Percentiles rank a stretch among this genome's conserved stretches.
phyloP scores from a whole-genome alignment of 2,329 filamentous ascomycete genomes.

The Fusarium neocosmosporiellum region DNA sequence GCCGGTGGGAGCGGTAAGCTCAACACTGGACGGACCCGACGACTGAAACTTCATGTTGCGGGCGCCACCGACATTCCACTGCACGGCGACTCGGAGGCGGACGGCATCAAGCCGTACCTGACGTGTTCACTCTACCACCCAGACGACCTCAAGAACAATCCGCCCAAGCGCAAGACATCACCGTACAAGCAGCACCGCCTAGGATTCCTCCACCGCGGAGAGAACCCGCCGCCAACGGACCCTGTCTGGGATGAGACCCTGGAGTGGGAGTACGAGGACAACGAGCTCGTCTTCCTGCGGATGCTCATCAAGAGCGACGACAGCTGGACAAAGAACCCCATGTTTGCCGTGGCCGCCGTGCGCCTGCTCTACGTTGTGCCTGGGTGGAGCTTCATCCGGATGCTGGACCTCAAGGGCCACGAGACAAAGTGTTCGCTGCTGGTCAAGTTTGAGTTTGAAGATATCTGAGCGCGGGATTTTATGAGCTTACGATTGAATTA shows the following conservation, averaged over 20 bases:
- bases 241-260: conserved; percentile 74
- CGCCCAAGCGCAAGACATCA: conserved; percentile 70
- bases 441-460: conserved; percentile 68
- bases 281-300: conserved; percentile 72
- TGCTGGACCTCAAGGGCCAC: conserved; percentile 72
- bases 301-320: conserved; percentile 76
- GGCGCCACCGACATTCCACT: conserved; percentile 72
- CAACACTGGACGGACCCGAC: conserved; percentile 58
- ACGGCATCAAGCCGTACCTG: conserved; percentile 71
- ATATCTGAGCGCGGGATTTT: no score
- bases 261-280: conserved; percentile 76
- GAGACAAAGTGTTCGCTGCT: conserved; percentile 73
- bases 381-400: conserved; percentile 72
- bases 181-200: conserved; percentile 69
- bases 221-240: conserved; percentile 68
- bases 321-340: conserved; percentile 70
- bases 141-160: conserved; percentile 57
- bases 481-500: conserved; percentile 16
- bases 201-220: conserved; percentile 66
- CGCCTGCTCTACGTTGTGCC: conserved; percentile 65
- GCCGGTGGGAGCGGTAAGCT: conserved; percentile 64
- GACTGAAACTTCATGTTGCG: conserved; percentile 67
- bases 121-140: conserved; percentile 74
- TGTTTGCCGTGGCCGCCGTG: conserved; percentile 71
- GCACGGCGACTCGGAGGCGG: conserved; percentile 59